phyloP scores from a whole-genome alignment of 2,329 filamentous ascomycete species.

The Chaetothyriales sp. region DNA sequence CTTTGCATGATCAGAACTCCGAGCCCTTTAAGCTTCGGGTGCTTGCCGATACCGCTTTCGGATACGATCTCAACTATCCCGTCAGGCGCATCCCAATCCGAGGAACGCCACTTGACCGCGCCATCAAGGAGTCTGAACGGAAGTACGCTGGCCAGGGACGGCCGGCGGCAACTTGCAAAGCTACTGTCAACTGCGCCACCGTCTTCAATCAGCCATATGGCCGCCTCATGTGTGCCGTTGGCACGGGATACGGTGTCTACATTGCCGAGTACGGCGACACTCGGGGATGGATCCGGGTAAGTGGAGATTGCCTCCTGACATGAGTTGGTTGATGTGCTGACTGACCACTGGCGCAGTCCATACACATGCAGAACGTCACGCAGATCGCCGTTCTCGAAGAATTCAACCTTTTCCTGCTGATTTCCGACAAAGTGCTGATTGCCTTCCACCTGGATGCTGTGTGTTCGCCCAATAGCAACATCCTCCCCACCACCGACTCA shows the following conservation, averaged over 20 bases:
- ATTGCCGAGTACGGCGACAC: conserved; percentile 80
- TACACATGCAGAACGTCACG: conserved; percentile 63
- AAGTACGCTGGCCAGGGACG: conserved; percentile 52
- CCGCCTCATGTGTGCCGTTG: conserved; percentile 79
- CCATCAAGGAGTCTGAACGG: conserved; percentile 76
- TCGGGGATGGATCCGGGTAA: conserved; percentile 77
- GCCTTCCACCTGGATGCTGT: conserved; percentile 89
- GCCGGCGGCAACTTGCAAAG: conserved; percentile 66
- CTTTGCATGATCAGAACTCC: conserved; percentile 79
- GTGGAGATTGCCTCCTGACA: conserved; percentile 24
- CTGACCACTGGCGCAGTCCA: conserved; percentile 47
- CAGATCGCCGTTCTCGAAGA: conserved; percentile 93
- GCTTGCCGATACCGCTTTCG: conserved; percentile 83
- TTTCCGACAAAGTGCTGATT: conserved; percentile 80
- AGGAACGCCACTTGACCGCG: conserved; percentile 80
- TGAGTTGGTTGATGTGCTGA: conserved; percentile 19
- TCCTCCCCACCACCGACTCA: conserved; percentile 53
- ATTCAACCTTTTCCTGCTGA: conserved; percentile 81
- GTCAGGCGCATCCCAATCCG: conserved; percentile 58
- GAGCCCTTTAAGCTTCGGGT: conserved; percentile 89
- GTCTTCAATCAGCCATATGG: conserved; percentile 70
- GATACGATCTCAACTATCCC: conserved; percentile 48
- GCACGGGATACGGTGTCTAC: conserved; percentile 88
- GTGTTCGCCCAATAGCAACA: conserved; percentile 41
- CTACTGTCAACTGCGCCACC: conserved; percentile 83